Base-by-base conservation (phyloP, 2,329 filamentous ascomycete species). In the Dothidotthia symphoricarpi region DNA sequence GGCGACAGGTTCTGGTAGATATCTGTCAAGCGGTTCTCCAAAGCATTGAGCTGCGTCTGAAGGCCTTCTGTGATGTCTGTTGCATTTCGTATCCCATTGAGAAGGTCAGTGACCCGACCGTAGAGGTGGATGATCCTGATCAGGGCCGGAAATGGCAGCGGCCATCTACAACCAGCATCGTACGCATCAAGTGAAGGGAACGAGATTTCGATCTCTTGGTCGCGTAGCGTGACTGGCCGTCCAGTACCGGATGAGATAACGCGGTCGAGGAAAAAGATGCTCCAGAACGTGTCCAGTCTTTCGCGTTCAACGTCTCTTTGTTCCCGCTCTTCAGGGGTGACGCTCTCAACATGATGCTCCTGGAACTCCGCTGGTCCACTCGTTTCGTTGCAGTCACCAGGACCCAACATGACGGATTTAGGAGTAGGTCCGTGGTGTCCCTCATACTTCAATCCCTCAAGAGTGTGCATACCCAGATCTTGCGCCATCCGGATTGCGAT, bases 211-310 rank as follows among this genome's bases (percentile, higher is more conserved):
- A 91, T 90, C 51, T 94, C 88, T 43, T 87, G 84, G 57, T 94
- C 87, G 32, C 85, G 81, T 19, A 95, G 75, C 0, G 88, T 94
- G 9, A 91, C 88, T 1, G 88, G 85, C 12, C 88, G 77, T 8
- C 89, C 89, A 0, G 88, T 93, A 0, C 88, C 88, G 0, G 86
- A 91, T 0, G 88, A 94, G 16, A 95, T 91, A 45, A 91, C 84
- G 14, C 88, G 78, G 56, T 95, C 88, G 1, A 95, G 76, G 49
- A 94, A 84, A 63, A 94, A 94, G 9, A 95, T 85, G 3, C 87
- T 83, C 88, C 88, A 95, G 51, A 95, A 89, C 0, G 88, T 91
- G 55, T 95, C 87, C 28, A 88, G 82, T 12, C 87, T 80, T 59
- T 94, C 88, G 47, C 88, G 81, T 53, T 94, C 88, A 3, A 86